Evolutionary conservation across 2,329 filamentous ascomycete species (phyloP).

Genomic region (Fusarium napiforme): DNA sequence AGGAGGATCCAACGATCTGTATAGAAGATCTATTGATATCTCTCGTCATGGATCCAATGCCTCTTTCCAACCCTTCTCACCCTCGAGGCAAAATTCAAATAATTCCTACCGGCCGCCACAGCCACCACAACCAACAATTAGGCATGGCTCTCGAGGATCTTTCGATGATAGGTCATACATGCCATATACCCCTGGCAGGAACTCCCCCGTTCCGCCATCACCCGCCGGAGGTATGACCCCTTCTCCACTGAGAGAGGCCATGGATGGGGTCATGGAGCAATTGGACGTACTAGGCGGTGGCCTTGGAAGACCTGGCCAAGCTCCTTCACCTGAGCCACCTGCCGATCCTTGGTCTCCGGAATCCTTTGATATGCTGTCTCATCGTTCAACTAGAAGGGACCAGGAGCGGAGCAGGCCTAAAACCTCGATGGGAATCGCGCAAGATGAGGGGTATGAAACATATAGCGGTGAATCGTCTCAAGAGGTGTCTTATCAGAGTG

Average conservation of each 20-base stretch:
- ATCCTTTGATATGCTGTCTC: constrained; percentile 72
- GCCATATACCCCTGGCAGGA: constrained; percentile 63
- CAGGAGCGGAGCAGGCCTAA: constrained; percentile 61
- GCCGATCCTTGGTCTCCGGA: constrained; percentile 91
- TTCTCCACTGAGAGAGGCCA: constrained; percentile 90
- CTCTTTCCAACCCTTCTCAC: constrained; percentile 47
- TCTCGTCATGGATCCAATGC: constrained; percentile 51
- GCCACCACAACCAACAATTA: constrained; percentile 27
- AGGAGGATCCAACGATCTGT: constrained; percentile 52
- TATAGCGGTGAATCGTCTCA: constrained; percentile 66
- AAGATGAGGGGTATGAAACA: constrained; percentile 71
- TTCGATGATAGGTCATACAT: constrained; percentile 50
- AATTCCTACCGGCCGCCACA: constrained; percentile 49
- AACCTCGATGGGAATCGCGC: constrained; percentile 78
- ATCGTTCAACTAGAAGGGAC: constrained; percentile 41
- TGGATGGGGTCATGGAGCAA: constrained; percentile 98
- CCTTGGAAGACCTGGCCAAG: constrained; percentile 63
- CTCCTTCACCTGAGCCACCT: constrained; percentile 65
- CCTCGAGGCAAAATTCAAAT: constrained; percentile 54
- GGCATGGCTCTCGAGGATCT: constrained; percentile 38
- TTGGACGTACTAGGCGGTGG: constrained; percentile 77
- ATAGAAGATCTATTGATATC: constrained; percentile 47
- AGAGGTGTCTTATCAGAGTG: constrained; percentile 55
- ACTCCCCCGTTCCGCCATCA: constrained; percentile 75
- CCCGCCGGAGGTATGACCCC: constrained; percentile 79